phyloP scores from a whole-genome alignment of 2,329 filamentous ascomycete species.

The Aspergillus sp. region DNA sequence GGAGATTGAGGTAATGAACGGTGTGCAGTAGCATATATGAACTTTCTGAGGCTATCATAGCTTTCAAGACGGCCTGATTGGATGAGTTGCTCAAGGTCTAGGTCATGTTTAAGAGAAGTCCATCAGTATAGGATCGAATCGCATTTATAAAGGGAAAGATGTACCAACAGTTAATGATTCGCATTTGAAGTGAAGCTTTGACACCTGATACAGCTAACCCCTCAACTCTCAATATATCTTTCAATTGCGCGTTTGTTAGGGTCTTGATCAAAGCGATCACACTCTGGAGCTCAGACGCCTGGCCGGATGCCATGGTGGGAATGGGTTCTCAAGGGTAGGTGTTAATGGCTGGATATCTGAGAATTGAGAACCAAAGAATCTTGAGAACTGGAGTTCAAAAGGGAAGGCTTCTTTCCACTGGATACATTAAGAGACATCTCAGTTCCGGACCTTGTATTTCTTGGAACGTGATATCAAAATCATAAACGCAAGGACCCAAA shows the following conservation, averaged over 20 bases:
- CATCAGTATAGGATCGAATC: background rate
- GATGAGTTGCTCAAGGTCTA: constrained; percentile 29
- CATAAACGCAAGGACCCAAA: background rate
- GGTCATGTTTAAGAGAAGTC: background rate
- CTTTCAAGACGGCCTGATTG: constrained; percentile 24
- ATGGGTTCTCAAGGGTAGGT: background rate
- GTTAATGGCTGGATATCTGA: constrained; percentile 3
- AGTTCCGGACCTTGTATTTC: constrained; percentile 12
- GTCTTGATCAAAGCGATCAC: constrained; percentile 52
- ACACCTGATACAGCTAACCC: constrained; percentile 76
- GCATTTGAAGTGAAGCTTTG: constrained; percentile 76
- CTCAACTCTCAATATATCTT: constrained; percentile 73
- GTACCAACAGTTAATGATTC: constrained; percentile 74
- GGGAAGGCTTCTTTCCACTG: constrained; percentile 19
- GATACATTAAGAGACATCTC: constrained; percentile 31
- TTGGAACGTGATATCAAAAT: background rate
- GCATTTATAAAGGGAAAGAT: constrained; percentile 4
- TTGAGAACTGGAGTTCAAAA: constrained; percentile 26
- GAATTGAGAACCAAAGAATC: constrained; percentile 7
- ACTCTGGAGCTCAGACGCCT: constrained; percentile 41
- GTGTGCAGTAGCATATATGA: constrained; percentile 31
- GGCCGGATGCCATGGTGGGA: constrained; percentile 39
- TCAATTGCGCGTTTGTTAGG: constrained; percentile 66
- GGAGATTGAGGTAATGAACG: constrained; percentile 26
- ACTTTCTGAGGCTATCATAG: constrained; percentile 34